phyloP scores from a whole-genome alignment of 2,329 filamentous ascomycete species.

The Colletotrichum siamense region DNA sequence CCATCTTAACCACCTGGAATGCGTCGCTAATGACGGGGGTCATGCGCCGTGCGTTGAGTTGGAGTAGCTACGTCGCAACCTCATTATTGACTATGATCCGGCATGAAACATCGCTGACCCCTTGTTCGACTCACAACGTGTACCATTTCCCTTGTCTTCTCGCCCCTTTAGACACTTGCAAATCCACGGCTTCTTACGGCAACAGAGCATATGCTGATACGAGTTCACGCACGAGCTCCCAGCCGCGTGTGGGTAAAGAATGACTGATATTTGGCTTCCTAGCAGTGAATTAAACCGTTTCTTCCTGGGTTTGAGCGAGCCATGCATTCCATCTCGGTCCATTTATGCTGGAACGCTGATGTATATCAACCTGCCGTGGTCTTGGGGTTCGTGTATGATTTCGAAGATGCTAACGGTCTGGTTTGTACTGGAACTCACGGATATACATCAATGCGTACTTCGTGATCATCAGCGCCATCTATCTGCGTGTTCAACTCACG shows the following conservation, averaged over 20 bases:
- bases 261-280: neutral
- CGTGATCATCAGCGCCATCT: neutral
- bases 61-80: neutral
- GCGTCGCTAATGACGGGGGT: neutral
- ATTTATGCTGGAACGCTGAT: neutral
- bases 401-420: neutral
- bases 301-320: neutral
- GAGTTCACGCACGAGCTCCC: neutral
- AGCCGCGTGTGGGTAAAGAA: neutral
- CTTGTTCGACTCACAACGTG: neutral
- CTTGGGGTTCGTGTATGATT: neutral
- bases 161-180: neutral
- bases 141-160: neutral
- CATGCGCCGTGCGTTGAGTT: neutral
- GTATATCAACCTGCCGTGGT: neutral
- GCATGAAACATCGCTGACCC: neutral
- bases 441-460: neutral
- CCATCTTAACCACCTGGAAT: neutral
- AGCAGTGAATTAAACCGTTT: no score
- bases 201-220: neutral
- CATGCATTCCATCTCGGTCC: neutral
- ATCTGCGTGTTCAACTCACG: neutral
- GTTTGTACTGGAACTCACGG: neutral
- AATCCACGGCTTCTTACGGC: neutral
- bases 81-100: neutral